Conservation (phyloP, 495 filamentous ascomycete species). For the Trichoderma asperelloides region DNA sequence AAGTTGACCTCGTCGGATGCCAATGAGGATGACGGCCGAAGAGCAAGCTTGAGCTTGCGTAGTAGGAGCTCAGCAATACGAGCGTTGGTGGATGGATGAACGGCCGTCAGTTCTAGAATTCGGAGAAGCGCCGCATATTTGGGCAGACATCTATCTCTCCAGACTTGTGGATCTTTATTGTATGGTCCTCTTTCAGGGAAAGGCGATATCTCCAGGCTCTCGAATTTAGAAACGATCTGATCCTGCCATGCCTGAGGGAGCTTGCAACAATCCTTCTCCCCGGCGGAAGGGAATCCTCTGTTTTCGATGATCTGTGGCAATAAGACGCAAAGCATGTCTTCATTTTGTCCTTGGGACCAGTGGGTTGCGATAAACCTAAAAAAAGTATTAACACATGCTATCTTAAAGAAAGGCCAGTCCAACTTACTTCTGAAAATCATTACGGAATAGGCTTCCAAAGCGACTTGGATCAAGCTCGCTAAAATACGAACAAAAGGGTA, state of each 20-base stretch:
- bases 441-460: conserved; percentile 67
- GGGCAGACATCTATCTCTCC: conserved; percentile 45
- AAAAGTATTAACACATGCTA: conserved; percentile 16
- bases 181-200: conserved; percentile 47
- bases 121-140: conserved; percentile 46
- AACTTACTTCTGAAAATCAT: conserved; percentile 69
- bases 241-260: conserved; percentile 62
- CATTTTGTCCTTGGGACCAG: conserved; percentile 55
- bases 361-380: conserved; percentile 59
- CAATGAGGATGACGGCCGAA: conserved; percentile 44
- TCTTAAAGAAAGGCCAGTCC: not conserved
- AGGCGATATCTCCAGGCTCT: conserved; percentile 43
- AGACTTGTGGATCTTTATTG: conserved; percentile 41
- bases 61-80: conserved; percentile 46
- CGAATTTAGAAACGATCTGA: conserved; percentile 57
- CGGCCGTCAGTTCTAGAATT: conserved; percentile 35
- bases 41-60: conserved; percentile 46
- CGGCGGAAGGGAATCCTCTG: conserved; percentile 34
- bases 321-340: conserved; percentile 58
- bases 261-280: conserved; percentile 46
- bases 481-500: conserved; percentile 75
- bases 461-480: conserved; percentile 62
- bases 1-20: conserved; percentile 49
- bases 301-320: conserved; percentile 57
- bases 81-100: conserved; percentile 45